Base-by-base conservation (phyloP, 2,329 filamentous ascomycete genomes). In the Phyllosticta capitalensis region DNA sequence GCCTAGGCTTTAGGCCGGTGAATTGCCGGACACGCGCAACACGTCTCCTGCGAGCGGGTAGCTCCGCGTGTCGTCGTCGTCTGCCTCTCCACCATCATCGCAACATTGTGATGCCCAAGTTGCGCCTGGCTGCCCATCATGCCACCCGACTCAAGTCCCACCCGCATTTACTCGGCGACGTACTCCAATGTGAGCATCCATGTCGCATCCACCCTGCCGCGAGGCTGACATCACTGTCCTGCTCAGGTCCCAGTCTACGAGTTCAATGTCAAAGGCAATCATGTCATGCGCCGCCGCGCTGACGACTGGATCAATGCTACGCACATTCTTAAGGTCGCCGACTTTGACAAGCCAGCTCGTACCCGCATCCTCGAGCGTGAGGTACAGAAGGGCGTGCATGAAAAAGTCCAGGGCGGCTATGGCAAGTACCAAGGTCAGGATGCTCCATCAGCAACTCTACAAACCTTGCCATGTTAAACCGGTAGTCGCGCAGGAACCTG, bases 231-330 rank as follows among this genome's bases (percentile, higher is more conserved):
- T 60, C 61, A 67, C 56, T 66, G 62, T 60, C 55, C 19, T 55
- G 54, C 61, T 60, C 68, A 96, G 90, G 91, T 96, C 63, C 92
- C 92, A 38, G 92, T 97, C 10, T 96, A 94, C 72, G 94, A 97
- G 71, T 94, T 85, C 75, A 91, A 95, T 72, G 87, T 95, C 67
- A 90, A 87, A 38, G 81, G 79, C 65, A 90, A 95, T 71, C 90
- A 96, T 89, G 89, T 97, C 65, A 99, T 99, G 94, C 88, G 94
- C 73, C 85, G 94, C 55, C 86, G 92, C 62, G 83, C 85, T 57
- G 94, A 99, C 74, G 86, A 97, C 75, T 99, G 92, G 91, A 94
- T 99, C 77, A 99, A 99, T 79, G 94, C 94, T n/a, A 99, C 94
- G 58, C 94, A 99, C 71, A 97, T 99, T 62, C 79, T 99, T 54